Conservation (phyloP, 257 asterid genomes). For the Solanum chiquidenum region DNA sequence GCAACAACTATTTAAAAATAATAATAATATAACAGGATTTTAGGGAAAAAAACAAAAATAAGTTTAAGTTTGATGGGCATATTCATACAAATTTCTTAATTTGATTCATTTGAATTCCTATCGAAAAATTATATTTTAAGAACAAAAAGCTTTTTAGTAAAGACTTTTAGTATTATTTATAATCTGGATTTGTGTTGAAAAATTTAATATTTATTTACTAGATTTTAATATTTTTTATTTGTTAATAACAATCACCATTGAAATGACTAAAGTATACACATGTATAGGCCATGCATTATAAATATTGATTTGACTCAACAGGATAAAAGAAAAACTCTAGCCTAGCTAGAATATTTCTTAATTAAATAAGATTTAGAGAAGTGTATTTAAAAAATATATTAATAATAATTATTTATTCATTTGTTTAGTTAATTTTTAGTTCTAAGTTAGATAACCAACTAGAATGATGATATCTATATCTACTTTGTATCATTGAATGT, state of each 20-base stretch:
- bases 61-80: background rate
- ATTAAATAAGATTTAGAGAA: background rate
- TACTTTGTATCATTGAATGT: background rate
- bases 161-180: background rate
- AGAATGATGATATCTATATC: background rate
- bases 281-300: background rate
- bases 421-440: background rate
- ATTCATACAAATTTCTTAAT: background rate
- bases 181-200: background rate
- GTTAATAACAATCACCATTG: background rate
- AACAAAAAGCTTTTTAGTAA: background rate
- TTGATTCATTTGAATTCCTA: no score
- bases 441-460: background rate
- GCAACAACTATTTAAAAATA: background rate
- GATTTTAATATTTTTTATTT: no score
- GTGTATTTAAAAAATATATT: background rate
- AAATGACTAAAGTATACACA: background rate
- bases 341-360: no score
- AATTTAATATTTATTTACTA: no score
- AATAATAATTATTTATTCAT: no score
- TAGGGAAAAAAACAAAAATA: background rate
- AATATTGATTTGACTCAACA: background rate
- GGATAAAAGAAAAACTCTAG: no score
- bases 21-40: background rate
- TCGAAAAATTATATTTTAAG: no score